Conservation (phyloP, 139 green algal species). For the Trebouxia sp. region DNA sequence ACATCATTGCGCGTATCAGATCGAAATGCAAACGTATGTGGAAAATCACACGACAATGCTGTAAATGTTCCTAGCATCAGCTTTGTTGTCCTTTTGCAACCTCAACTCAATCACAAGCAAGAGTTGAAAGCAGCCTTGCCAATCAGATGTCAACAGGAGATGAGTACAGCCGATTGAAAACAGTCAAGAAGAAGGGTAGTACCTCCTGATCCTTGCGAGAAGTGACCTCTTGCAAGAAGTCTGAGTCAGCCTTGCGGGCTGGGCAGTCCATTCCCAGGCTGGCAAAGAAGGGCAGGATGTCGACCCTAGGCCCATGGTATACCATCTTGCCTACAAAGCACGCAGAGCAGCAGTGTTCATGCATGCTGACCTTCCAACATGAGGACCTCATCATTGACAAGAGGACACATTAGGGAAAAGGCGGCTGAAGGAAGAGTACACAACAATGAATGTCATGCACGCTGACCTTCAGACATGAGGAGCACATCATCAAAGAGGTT, state of each 20-base stretch:
- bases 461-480: conserved; percentile 41
- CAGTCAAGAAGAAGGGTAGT: too few relatives aligned
- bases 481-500: conserved; percentile 52
- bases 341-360: too few relatives aligned
- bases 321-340: conserved; percentile 49
- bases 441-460: background rate
- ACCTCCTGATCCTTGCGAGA: conserved; percentile 44
- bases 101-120: too few relatives aligned
- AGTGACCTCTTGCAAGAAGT: conserved; percentile 85
- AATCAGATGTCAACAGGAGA: conserved; percentile 28
- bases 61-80: background rate
- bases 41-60: too few relatives aligned
- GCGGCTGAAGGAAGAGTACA: too few relatives aligned
- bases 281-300: conserved; percentile 69
- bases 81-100: too few relatives aligned
- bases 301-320: conserved; percentile 56
- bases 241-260: conserved; percentile 58
- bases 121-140: conserved; percentile 25
- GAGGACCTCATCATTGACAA: too few relatives aligned
- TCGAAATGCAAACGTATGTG: too few relatives aligned
- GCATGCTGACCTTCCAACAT: too few relatives aligned
- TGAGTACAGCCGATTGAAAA: too few relatives aligned
- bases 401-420: too few relatives aligned
- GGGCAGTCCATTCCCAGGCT: conserved; percentile 49
- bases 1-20: too few relatives aligned